Percentiles rank a stretch among this genome's conserved stretches.
These are phyloP conservation scores for Amaranthus palmeri DNA, from an alignment of 148 eudicot species.

Conservation along the genomic window DNA sequence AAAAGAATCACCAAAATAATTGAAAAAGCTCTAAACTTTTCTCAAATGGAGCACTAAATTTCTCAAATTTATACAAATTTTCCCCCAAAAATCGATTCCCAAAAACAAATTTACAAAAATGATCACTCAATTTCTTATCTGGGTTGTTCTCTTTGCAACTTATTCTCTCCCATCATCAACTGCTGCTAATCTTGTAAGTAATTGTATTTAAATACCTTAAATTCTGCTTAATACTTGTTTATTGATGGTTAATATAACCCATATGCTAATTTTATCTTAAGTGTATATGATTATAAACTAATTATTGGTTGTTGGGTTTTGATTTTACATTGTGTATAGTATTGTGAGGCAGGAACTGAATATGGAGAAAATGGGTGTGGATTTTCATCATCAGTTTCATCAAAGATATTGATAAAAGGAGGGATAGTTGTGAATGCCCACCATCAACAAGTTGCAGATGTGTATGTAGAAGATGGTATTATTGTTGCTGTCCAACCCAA, in stretches of 20 bases:
- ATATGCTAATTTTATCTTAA: neutral
- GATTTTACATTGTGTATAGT: constrained; percentile 32
- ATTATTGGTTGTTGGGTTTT: neutral
- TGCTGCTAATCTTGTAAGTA: constrained; percentile 22
- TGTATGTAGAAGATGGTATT: constrained; percentile 78
- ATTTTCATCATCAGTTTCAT: constrained; percentile 32
- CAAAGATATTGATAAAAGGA: constrained; percentile 84
- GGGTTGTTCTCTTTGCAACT: constrained; percentile 7
- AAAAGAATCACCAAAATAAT: neutral
- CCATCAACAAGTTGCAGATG: constrained; percentile 79
- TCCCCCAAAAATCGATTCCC: no score
- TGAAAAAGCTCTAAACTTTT: neutral
- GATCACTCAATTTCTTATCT: constrained; percentile 12
- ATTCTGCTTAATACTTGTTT: neutral
- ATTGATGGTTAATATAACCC: neutral
- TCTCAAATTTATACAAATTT: neutral
- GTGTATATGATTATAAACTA: neutral
- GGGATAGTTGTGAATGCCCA: constrained; percentile 94
- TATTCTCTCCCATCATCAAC: constrained; percentile 12
- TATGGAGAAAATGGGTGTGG: constrained; percentile 57
- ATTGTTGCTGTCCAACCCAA: constrained; percentile 67
- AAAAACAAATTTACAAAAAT: constrained; percentile 4
- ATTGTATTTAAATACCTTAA: neutral
- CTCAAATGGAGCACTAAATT: neutral
- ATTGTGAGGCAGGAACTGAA: constrained; percentile 61